Base-by-base conservation (phyloP, 2,329 filamentous ascomycete genomes). In the Neocucurbitaria cava region DNA sequence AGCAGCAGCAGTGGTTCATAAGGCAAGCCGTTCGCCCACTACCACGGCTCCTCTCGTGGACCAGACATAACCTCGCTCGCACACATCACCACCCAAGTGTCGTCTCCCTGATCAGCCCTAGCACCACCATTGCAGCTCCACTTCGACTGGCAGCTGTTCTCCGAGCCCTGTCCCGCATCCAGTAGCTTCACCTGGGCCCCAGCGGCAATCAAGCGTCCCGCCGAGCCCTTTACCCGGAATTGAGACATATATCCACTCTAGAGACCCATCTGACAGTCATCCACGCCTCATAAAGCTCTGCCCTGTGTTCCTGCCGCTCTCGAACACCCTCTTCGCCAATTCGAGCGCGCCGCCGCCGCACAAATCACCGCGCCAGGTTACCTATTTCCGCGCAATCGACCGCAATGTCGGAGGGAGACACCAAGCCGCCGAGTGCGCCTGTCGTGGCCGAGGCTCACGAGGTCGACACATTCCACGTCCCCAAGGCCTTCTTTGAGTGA, bases 371-470 rank as follows among this genome's bases (percentile, higher is more conserved):
- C 47, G 46, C 26, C 39, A 53, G 52, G 46, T 50, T 36, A 44
- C 54, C 42, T 45, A 49, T 38, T 45, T 40, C 44, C 49, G 48
- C 54, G 58, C 49, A n/a, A n/a, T n/a, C n/a, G 21, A 48, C 40
- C 61, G 64, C 46, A 58, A 81, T 81, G 79, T 80, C 79, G 58
- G 79, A 81, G 63, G 79, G 79, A 58, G 58, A 71, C 46, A 68
- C 72, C 35, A 72, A 76, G 64, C 77, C 78, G 28, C 39, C 41
- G 11, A 43, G n/a, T 30, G 41, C 49, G 49, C 67, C 70, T 23
- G 87, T 90, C 68, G 89, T 92, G 69, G 82, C 83, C 58, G 90
- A 92, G 82, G 89, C 89, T 70, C 89, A 92, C 77, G 79, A 87
- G 72, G 89, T 92, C 66, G 87, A 91, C 77, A 92, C 89, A 18